phyloP scores from a whole-genome alignment of 495 filamentous ascomycete species.

The Cercophora sp. region DNA sequence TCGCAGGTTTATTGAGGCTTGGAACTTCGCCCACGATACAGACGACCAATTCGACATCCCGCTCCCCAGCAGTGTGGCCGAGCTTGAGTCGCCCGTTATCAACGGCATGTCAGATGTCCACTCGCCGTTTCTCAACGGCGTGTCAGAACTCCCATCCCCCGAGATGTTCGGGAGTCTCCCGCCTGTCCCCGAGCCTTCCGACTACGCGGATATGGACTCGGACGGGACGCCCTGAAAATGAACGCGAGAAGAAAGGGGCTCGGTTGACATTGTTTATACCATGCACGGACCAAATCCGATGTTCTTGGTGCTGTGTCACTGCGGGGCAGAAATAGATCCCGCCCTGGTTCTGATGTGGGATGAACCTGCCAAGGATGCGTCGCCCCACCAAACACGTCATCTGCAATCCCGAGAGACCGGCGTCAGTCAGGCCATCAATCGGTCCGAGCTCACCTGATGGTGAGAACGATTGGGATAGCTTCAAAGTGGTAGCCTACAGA shows the following conservation, averaged over 20 bases:
- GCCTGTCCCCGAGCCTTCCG: constrained; percentile 20
- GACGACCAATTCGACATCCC: constrained; percentile 27
- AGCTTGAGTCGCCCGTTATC: constrained; percentile 24
- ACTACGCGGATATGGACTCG: constrained; percentile 13
- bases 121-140: constrained; percentile 21
- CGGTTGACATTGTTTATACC: too few species aligned
- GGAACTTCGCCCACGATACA: constrained; percentile 26
- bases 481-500: too few species aligned
- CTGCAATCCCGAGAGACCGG: too few species aligned
- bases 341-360: too few species aligned
- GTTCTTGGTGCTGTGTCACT: too few species aligned
- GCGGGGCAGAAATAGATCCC: too few species aligned
- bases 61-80: constrained; percentile 26
- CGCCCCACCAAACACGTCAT: too few species aligned
- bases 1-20: constrained; percentile 26
- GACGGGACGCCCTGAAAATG: constrained; percentile 16
- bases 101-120: neutral
- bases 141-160: constrained; percentile 21
- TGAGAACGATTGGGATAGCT: too few species aligned
- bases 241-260: too few species aligned
- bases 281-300: neutral
- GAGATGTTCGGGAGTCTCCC: constrained; percentile 14
- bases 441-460: too few species aligned
- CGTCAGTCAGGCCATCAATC: too few species aligned
- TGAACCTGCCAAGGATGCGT: too few species aligned